A percentile compares a stretch with the other conserved stretches of the same genome.
phyloP scores from a whole-genome alignment of 2,329 filamentous ascomycete species.

The Chaetoscypha palmicola region DNA sequence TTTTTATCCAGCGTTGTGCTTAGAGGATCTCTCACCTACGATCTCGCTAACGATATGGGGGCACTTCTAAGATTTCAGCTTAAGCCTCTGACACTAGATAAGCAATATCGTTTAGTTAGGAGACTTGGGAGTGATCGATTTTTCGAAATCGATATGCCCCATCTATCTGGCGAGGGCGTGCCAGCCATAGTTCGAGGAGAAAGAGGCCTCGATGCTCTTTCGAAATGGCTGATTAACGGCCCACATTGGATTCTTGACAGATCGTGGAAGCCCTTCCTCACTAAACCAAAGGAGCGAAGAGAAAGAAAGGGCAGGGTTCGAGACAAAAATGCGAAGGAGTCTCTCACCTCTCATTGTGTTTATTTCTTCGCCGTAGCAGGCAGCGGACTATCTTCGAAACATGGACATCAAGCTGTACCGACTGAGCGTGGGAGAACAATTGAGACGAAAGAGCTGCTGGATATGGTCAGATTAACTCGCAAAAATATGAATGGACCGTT shows the following conservation, averaged over 20 bases:
- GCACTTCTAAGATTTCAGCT: conserved; percentile 42
- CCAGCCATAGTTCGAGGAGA: conserved; percentile 28
- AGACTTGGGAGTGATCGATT: conserved; percentile 54
- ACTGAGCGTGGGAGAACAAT: conserved; percentile 23
- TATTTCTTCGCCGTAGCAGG: conserved; percentile 51
- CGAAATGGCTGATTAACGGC: conserved; percentile 34
- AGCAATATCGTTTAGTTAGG: conserved; percentile 44
- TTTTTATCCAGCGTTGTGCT: conserved; percentile 39
- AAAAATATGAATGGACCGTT: conserved; percentile 40
- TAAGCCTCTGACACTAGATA: conserved; percentile 41
- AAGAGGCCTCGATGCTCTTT: conserved; percentile 30
- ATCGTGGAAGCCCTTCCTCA: conserved; percentile 26
- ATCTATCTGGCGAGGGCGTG: conserved; percentile 29
- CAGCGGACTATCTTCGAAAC: not conserved
- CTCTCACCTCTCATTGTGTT: conserved; percentile 36
- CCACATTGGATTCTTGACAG: conserved; percentile 25
- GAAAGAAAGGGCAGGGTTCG: conserved; percentile 28
- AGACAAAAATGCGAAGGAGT: conserved; percentile 36
- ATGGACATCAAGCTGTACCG: not conserved
- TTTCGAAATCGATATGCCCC: conserved; percentile 47
- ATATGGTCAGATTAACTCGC: conserved; percentile 45
- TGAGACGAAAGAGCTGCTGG: conserved; percentile 37
- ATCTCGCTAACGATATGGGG: conserved; percentile 27
- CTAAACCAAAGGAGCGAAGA: conserved; percentile 20
- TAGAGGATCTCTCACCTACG: conserved; percentile 36